Evolutionary conservation across 352 stramenopile genomes (phyloP).

Genomic region (Pseudoperonospora humuli): DNA sequence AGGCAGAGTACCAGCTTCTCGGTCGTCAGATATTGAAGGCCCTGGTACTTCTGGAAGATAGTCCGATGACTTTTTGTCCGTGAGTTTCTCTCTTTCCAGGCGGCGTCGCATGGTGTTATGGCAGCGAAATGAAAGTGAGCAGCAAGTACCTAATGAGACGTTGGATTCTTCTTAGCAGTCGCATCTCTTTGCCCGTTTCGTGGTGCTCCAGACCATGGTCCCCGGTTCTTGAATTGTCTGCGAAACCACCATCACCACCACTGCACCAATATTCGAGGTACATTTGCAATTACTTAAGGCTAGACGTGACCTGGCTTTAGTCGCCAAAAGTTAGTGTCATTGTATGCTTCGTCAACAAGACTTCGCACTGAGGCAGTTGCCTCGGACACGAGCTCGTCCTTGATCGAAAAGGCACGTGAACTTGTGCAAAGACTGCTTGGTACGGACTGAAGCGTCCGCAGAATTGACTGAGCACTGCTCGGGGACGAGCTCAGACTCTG

Average conservation of each 20-base stretch:
- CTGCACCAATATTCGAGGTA: not conserved
- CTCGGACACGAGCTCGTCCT: slow-evolving; percentile 40
- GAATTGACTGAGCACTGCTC: slow-evolving; percentile 1
- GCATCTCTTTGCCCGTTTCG: slow-evolving; percentile 5
- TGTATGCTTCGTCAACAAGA: slow-evolving; percentile 75
- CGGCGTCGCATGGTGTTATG: not conserved
- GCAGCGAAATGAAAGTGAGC: too few species aligned
- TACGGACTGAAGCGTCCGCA: slow-evolving; percentile 7
- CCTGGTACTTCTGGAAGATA: too few species aligned
- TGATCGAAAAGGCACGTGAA: slow-evolving; percentile 2
- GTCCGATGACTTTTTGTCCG: too few species aligned
- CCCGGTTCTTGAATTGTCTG: not conserved
- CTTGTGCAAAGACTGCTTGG: slow-evolving; percentile 7
- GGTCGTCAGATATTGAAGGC: too few species aligned
- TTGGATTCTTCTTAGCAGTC: slow-evolving; percentile 8
- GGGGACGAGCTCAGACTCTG: not conserved
- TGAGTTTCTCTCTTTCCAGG: too few species aligned
- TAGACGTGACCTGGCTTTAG: slow-evolving; percentile 44
- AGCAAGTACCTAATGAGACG: slow-evolving; percentile 7
- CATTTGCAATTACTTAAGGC: not conserved
- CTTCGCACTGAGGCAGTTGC: slow-evolving; percentile 43
- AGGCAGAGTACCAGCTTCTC: too few species aligned
- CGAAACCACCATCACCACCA: slow-evolving; percentile 12
- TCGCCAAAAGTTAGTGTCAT: slow-evolving; percentile 83
- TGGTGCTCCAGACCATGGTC: not conserved